A percentile compares a stretch with the other conserved stretches of the same genome.
Evolutionary conservation across 1,284 basidiomycete genomes (phyloP).

Genomic region (Pseudozyma sp.): DNA sequence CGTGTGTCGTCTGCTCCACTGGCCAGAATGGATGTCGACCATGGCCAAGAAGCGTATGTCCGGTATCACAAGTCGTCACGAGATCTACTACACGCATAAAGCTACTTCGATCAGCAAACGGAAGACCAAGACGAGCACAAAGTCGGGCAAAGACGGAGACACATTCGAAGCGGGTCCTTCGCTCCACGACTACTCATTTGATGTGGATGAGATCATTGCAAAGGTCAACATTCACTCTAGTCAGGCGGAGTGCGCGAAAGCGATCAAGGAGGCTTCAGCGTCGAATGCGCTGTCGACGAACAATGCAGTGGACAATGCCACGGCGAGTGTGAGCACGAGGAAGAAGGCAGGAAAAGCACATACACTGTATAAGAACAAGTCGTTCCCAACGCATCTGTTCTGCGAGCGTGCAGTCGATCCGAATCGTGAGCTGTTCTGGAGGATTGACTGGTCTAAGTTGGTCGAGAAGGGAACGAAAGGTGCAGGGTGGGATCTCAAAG

Average conservation of each 20-base stretch:
- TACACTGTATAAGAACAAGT: slow-evolving; percentile 42
- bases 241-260: slow-evolving; percentile 23
- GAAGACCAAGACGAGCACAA: slow-evolving; percentile 36
- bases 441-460: slow-evolving; percentile 47
- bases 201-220: slow-evolving; percentile 50
- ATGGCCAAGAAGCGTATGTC: slow-evolving; percentile 53
- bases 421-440: slow-evolving; percentile 53
- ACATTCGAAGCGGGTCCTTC: slow-evolving; percentile 48
- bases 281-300: slow-evolving; percentile 16
- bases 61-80: slow-evolving; percentile 47
- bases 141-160: slow-evolving; percentile 39
- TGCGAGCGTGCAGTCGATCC: slow-evolving; percentile 53
- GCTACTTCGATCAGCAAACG: slow-evolving; percentile 39
- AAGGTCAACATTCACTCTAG: slow-evolving; percentile 36
- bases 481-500: slow-evolving; percentile 49
- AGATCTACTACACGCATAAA: slow-evolving; percentile 59
- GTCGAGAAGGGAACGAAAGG: slow-evolving; percentile 38
- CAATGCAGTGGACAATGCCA: background rate
- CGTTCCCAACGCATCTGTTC: slow-evolving; percentile 50
- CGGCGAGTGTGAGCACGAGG: background rate
- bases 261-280: slow-evolving; percentile 37
- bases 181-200: slow-evolving; percentile 47
- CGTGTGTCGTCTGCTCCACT: slow-evolving; percentile 50
- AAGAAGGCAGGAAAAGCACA: slow-evolving; percentile 20
- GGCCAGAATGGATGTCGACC: slow-evolving; percentile 56